phyloP scores from a whole-genome alignment of 345 rosid genomes.

The Noccaea caerulescens region DNA sequence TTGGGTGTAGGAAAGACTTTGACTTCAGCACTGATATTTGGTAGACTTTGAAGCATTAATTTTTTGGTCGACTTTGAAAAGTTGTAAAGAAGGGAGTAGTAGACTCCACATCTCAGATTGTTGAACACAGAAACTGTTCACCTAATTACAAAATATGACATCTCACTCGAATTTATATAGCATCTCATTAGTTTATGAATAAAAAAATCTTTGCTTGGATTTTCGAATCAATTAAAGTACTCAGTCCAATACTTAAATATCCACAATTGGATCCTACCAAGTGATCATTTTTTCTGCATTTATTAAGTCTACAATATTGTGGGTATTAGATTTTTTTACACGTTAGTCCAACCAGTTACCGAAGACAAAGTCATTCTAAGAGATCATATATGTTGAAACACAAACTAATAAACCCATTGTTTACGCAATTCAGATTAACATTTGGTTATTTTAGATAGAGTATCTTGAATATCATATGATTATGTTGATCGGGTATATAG shows the following conservation, averaged over 20 bases:
- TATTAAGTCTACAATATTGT: too few relatives aligned
- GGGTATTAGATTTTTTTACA: background rate
- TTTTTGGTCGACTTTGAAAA: constrained; percentile 40
- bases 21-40: constrained; percentile 44
- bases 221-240: too few relatives aligned
- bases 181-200: background rate
- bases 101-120: constrained; percentile 25
- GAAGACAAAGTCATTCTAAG: background rate
- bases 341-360: background rate
- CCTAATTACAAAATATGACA: constrained; percentile 7
- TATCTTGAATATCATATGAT: background rate
- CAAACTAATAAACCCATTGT: too few relatives aligned
- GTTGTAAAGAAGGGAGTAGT: constrained; percentile 15
- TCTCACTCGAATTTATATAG: background rate
- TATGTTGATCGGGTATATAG: background rate
- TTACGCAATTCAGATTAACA: background rate
- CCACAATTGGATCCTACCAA: too few relatives aligned
- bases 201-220: too few relatives aligned
- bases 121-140: constrained; percentile 11
- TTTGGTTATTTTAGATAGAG: background rate
- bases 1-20: constrained; percentile 39
- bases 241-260: too few relatives aligned
- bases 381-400: background rate
- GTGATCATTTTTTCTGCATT: too few relatives aligned
- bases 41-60: constrained; percentile 32